Evolutionary conservation across 129 eudicot genomes (phyloP).

Genomic region (Sambucus nigra): DNA sequence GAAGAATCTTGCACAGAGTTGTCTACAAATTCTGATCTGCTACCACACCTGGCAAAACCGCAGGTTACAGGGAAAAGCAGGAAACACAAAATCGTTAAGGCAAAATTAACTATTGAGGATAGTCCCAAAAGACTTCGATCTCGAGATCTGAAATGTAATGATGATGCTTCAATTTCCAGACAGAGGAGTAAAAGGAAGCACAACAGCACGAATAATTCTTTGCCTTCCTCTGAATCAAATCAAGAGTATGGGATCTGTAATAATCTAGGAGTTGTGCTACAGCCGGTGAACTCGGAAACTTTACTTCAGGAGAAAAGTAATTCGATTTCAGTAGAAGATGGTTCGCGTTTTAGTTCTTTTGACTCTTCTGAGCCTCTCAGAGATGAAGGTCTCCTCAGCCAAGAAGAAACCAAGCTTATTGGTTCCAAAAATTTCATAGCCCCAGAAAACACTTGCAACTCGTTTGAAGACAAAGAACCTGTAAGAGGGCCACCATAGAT

Average conservation of each 20-base stretch:
- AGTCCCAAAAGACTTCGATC: constrained; percentile 20
- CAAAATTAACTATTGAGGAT: constrained; percentile 20
- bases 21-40: constrained; percentile 27
- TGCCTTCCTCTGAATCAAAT: constrained; percentile 15
- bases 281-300: constrained; percentile 12
- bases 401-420: constrained; percentile 21
- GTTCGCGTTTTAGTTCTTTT: constrained; percentile 17
- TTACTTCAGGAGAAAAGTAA: constrained; percentile 10
- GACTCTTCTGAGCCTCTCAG: constrained; percentile 23
- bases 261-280: constrained; percentile 4
- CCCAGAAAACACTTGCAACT: constrained; percentile 17
- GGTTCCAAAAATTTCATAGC: constrained; percentile 13
- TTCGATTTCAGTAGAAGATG: constrained; percentile 14
- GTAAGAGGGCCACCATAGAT: constrained; percentile 35
- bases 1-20: constrained; percentile 15
- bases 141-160: constrained; percentile 18
- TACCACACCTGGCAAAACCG: constrained; percentile 29
- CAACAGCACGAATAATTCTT: constrained; percentile 10
- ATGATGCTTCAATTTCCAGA: constrained; percentile 19
- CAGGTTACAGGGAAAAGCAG: constrained; percentile 41
- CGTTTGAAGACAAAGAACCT: constrained; percentile 26
- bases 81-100: constrained; percentile 20
- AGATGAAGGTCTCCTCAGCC: constrained; percentile 12
- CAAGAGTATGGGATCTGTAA: constrained; percentile 6
- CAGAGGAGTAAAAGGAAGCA: constrained; percentile 18